Conservation (phyloP, 371 early-diverging fungal species). For the Circinella minor region DNA sequence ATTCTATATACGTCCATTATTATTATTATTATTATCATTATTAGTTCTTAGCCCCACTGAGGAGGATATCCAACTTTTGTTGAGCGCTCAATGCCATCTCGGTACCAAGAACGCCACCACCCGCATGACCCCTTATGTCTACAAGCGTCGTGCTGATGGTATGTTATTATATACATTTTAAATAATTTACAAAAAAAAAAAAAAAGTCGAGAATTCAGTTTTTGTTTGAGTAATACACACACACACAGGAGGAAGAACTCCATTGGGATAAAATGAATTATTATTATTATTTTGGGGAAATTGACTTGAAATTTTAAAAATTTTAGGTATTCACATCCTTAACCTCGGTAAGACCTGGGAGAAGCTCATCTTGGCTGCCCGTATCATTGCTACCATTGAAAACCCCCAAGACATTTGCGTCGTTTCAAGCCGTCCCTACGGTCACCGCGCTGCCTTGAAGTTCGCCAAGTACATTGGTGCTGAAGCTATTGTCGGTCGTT, state of each 20-base stretch:
- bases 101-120: conserved; percentile 91
- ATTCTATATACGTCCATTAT: not conserved
- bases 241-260: too few species aligned
- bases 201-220: too few species aligned
- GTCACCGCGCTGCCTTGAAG: conserved; percentile 99
- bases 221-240: too few species aligned
- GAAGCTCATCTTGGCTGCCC: conserved; percentile 99
- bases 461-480: conserved; percentile 98
- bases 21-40: too few species aligned
- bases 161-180: conserved; percentile 8
- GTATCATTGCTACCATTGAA: conserved; percentile 96
- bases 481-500: conserved; percentile 98
- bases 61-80: conserved; percentile 90
- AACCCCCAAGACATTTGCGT: conserved; percentile 96
- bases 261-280: too few species aligned
- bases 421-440: conserved; percentile 96
- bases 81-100: conserved; percentile 93
- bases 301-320: not conserved
- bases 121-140: conserved; percentile 92
- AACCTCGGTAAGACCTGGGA: conserved; percentile 99
- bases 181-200: too few species aligned
- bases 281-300: too few species aligned
- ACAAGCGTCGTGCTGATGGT: conserved; percentile 94
- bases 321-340: conserved; percentile 82
- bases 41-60: conserved; percentile 73